These are phyloP conservation scores for Graphium sp. DNA, from an alignment of 2,329 filamentous ascomycete species.

Conservation along the genomic window DNA sequence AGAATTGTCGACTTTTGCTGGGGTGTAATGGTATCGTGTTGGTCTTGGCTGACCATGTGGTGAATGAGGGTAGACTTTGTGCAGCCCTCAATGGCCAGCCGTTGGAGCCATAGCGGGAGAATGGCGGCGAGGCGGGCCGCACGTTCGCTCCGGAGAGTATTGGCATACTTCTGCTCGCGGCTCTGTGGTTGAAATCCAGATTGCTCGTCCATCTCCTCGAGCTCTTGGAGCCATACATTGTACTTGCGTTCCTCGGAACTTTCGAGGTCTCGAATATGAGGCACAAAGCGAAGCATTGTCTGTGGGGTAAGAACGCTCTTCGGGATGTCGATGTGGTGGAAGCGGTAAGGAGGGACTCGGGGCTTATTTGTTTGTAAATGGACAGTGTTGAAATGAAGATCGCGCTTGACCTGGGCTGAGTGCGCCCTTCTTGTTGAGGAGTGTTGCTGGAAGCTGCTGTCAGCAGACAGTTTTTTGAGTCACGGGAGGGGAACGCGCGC, in stretches of 20 bases:
- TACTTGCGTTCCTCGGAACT: constrained; percentile 38
- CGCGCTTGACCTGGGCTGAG: constrained; percentile 13
- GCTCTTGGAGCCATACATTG: constrained; percentile 36
- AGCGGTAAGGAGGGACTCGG: constrained; percentile 39
- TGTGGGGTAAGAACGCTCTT: constrained; percentile 43
- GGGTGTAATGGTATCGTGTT: constrained; percentile 30
- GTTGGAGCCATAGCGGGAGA: constrained; percentile 33
- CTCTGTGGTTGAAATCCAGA: constrained; percentile 39
- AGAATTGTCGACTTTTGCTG: constrained; percentile 35
- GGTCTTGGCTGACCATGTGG: constrained; percentile 31
- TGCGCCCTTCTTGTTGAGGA: constrained; percentile 23
- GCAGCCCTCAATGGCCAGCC: constrained; percentile 30
- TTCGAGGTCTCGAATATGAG: constrained; percentile 38
- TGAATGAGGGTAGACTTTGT: constrained; percentile 30
- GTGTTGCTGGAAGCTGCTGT: constrained; percentile 20
- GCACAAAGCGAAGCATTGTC: constrained; percentile 42
- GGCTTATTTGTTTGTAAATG: constrained; percentile 30
- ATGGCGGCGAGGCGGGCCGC: constrained; percentile 33
- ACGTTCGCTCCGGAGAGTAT: constrained; percentile 32
- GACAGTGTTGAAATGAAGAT: constrained; percentile 18
- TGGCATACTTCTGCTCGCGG: constrained; percentile 29
- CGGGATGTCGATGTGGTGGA: constrained; percentile 41
- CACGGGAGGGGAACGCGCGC: background rate
- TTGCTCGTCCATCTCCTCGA: constrained; percentile 38
- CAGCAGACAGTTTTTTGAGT: constrained; percentile 5